Percentiles rank a stretch among this genome's conserved stretches.
Evolutionary conservation across 768 basidiomycete genomes (phyloP).

Genomic region (Exidia glandulosa): DNA sequence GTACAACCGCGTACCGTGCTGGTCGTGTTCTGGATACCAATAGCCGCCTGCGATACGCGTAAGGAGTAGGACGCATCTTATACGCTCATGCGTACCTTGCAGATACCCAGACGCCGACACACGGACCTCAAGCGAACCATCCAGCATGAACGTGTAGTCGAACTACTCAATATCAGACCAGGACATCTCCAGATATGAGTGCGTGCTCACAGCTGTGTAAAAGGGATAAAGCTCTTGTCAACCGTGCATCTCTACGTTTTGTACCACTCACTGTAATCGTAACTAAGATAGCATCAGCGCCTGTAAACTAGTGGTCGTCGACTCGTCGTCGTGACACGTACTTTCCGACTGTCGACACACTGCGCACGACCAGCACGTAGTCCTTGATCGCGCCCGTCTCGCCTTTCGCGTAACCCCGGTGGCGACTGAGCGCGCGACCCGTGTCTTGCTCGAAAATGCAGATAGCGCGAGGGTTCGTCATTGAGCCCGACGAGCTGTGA

Average conservation of each 20-base stretch:
- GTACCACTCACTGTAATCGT: slow-evolving; percentile 38
- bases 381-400: slow-evolving; percentile 55
- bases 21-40: slow-evolving; percentile 37
- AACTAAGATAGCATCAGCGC: slow-evolving; percentile 21
- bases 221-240: slow-evolving; percentile 3
- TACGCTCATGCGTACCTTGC: slow-evolving; percentile 24
- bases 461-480: slow-evolving; percentile 41
- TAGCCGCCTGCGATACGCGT: slow-evolving; percentile 26
- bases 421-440: slow-evolving; percentile 45
- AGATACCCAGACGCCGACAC: slow-evolving; percentile 59
- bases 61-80: not conserved
- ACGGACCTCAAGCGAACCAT: slow-evolving; percentile 59
- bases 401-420: slow-evolving; percentile 39
- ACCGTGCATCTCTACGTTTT: too few species aligned
- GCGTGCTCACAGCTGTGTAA: slow-evolving; percentile 4
- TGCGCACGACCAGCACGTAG: slow-evolving; percentile 45
- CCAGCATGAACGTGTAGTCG: slow-evolving; percentile 55
- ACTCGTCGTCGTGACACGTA: slow-evolving; percentile 21
- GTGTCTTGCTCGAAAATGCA: slow-evolving; percentile 57
- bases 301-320: not conserved
- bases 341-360: slow-evolving; percentile 53
- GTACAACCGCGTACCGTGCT: slow-evolving; percentile 45
- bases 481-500: slow-evolving; percentile 31
- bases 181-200: not conserved
- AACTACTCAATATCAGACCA: slow-evolving; percentile 29